Percentiles rank a stretch among this genome's conserved stretches.
Conservation (phyloP, 2,329 filamentous ascomycete genomes). For the Sporothrix variecibatus region DNA sequence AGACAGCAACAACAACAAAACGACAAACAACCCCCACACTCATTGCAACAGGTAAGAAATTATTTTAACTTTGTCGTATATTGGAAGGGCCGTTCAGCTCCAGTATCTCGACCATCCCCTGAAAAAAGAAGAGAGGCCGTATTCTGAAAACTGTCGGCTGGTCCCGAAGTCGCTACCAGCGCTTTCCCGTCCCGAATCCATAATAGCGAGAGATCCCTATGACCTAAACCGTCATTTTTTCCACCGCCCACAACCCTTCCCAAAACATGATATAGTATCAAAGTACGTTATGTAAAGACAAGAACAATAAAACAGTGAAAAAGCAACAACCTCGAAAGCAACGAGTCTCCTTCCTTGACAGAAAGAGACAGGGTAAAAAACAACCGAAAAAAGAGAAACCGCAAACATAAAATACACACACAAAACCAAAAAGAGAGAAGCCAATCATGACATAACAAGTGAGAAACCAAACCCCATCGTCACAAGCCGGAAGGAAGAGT, state of each 20-base stretch:
- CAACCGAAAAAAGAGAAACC: slow-evolving; percentile 21
- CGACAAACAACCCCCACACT: not conserved
- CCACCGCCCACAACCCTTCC: slow-evolving; percentile 13
- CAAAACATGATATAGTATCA: slow-evolving; percentile 21
- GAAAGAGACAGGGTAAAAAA: slow-evolving; percentile 10
- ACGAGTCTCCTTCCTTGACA: not conserved
- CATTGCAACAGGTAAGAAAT: not conserved
- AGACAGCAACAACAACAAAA: not conserved
- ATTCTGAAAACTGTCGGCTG: not conserved
- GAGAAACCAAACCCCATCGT: slow-evolving; percentile 16
- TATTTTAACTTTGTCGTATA: slow-evolving; percentile 17
- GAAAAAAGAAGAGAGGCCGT: not conserved
- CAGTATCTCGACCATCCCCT: not conserved
- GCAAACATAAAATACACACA: slow-evolving; percentile 15
- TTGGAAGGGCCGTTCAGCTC: not conserved
- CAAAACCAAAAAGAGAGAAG: slow-evolving; percentile 5
- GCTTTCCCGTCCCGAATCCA: slow-evolving; percentile 7
- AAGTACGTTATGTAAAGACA: slow-evolving; percentile 15
- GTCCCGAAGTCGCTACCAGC: not conserved
- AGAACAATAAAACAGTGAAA: slow-evolving; percentile 9
- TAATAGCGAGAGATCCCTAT: not conserved
- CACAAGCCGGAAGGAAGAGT: not conserved
- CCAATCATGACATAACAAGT: slow-evolving; percentile 21
- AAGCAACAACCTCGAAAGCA: slow-evolving; percentile 6
- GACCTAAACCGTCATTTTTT: slow-evolving; percentile 3